Evolutionary conservation across 176 grass and related monocot species (phyloP).

Genomic region (Juncus effusus): DNA sequence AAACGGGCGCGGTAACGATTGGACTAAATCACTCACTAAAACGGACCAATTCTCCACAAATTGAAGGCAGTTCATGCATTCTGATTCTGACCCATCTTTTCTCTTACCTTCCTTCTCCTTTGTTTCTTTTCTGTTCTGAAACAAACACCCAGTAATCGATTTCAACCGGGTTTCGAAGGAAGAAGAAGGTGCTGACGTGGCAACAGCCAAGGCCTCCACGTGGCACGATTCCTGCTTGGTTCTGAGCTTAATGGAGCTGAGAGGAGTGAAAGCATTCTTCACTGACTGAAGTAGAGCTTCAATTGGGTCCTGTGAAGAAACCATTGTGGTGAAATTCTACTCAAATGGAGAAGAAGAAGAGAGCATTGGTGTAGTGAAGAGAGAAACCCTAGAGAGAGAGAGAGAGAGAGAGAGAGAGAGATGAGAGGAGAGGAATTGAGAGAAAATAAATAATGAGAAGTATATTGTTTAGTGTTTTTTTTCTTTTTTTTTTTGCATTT

Average conservation of each 20-base stretch:
- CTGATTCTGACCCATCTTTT: conserved; percentile 31
- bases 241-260: conserved; percentile 30
- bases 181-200: conserved; percentile 15
- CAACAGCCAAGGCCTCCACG: conserved; percentile 7
- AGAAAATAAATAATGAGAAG: not conserved
- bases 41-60: conserved; percentile 46
- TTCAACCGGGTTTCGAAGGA: conserved; percentile 27
- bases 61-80: conserved; percentile 49
- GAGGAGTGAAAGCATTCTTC: conserved; percentile 31
- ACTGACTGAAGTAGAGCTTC: conserved; percentile 34
- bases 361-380: conserved; percentile 18
- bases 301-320: conserved; percentile 33
- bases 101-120: conserved; percentile 22
- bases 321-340: conserved; percentile 20
- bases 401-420: conserved; percentile 2
- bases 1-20: conserved; percentile 56
- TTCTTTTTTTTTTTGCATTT: too few relatives aligned
- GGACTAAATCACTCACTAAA: conserved; percentile 44
- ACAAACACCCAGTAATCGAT: conserved; percentile 29
- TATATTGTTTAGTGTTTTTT: too few relatives aligned
- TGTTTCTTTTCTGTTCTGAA: conserved; percentile 21
- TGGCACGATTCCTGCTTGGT: conserved; percentile 11
- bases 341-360: conserved; percentile 14
- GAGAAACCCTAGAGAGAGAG: conserved; percentile 14
- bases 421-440: conserved; percentile 29